A percentile compares a stretch with the other conserved stretches of the same genome.
phyloP scores from a whole-genome alignment of 179 eudicot genomes.

The Spergularia azorica region DNA sequence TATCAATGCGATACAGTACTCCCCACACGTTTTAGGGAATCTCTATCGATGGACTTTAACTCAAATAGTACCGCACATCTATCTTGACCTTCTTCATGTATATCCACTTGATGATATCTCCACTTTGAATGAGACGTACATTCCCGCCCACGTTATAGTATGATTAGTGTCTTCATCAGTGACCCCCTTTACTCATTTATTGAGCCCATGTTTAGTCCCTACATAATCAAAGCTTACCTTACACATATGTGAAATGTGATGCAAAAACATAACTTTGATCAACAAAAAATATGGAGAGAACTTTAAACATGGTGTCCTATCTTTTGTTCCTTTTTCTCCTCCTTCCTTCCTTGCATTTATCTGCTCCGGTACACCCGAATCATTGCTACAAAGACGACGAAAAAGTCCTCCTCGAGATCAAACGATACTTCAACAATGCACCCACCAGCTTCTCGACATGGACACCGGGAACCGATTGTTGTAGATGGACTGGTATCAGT shows the following conservation, averaged over 20 bases:
- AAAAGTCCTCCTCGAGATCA: conserved; percentile 23
- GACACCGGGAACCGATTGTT: conserved; percentile 33
- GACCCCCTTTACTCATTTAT: too few relatives aligned
- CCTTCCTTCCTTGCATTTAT: conserved; percentile 12
- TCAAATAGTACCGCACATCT: too few relatives aligned
- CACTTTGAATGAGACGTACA: too few relatives aligned
- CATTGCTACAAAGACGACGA: conserved; percentile 16
- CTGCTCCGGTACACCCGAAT: conserved; percentile 10
- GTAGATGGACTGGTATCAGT: conserved; percentile 41
- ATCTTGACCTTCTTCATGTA: too few relatives aligned
- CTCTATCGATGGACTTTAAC: too few relatives aligned
- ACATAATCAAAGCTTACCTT: not conserved
- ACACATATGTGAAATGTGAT: not conserved
- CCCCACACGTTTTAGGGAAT: too few relatives aligned
- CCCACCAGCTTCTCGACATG: conserved; percentile 19
- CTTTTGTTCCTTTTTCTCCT: conserved; percentile 9
- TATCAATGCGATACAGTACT: too few relatives aligned
- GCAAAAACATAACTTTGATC: not conserved
- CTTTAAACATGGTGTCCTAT: not conserved
- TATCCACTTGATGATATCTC: too few relatives aligned
- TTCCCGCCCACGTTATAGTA: too few relatives aligned
- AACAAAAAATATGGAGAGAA: not conserved
- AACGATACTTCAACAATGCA: conserved; percentile 8
- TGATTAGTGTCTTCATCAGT: too few relatives aligned
- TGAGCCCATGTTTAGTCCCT: not conserved